Percentiles rank a stretch among this genome's conserved stretches.
Conservation (phyloP, 2,329 filamentous ascomycete species). For the Fusarium haematococcum region DNA sequence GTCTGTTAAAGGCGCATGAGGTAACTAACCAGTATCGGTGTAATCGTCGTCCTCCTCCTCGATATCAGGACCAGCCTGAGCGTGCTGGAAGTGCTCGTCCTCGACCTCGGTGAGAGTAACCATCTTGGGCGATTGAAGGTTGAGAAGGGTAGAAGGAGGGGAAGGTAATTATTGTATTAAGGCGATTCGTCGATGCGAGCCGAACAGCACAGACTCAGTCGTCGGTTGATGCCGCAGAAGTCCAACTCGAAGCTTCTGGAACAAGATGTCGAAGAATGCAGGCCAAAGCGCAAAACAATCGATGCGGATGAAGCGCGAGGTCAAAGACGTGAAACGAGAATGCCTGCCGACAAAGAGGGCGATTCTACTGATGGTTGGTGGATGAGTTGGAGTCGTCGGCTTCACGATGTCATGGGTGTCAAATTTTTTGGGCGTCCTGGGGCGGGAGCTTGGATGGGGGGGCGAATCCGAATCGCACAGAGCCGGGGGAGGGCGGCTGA, state of each 20-base stretch:
- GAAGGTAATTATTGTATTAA: slow-evolving; percentile 17
- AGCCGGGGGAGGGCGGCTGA: slow-evolving; percentile 12
- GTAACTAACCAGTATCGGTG: slow-evolving; percentile 84
- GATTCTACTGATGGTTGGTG: slow-evolving; percentile 35
- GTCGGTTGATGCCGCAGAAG: background rate
- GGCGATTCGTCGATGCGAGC: slow-evolving; percentile 8
- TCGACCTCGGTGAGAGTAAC: slow-evolving; percentile 97
- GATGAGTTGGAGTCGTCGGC: slow-evolving; percentile 41
- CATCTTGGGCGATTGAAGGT: slow-evolving; percentile 68
- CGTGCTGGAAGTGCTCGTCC: slow-evolving; percentile 90
- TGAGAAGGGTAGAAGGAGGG: slow-evolving; percentile 2
- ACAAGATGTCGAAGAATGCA: background rate
- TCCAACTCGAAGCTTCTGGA: slow-evolving; percentile 9
- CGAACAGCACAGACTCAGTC: background rate
- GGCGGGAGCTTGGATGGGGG: slow-evolving; percentile 9
- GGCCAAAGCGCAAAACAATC: background rate
- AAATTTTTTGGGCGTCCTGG: slow-evolving; percentile 43
- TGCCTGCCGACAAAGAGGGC: slow-evolving; percentile 20
- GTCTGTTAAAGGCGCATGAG: slow-evolving; percentile 6
- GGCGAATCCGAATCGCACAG: background rate
- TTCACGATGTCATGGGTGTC: slow-evolving; percentile 42
- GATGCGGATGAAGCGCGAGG: background rate
- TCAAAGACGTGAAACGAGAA: slow-evolving; percentile 5
- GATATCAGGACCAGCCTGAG: slow-evolving; percentile 77
- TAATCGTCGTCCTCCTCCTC: slow-evolving; percentile 89